Evolutionary conservation across 2,329 filamentous ascomycete species (phyloP).

Genomic region (Trichoderma guizhouense): DNA sequence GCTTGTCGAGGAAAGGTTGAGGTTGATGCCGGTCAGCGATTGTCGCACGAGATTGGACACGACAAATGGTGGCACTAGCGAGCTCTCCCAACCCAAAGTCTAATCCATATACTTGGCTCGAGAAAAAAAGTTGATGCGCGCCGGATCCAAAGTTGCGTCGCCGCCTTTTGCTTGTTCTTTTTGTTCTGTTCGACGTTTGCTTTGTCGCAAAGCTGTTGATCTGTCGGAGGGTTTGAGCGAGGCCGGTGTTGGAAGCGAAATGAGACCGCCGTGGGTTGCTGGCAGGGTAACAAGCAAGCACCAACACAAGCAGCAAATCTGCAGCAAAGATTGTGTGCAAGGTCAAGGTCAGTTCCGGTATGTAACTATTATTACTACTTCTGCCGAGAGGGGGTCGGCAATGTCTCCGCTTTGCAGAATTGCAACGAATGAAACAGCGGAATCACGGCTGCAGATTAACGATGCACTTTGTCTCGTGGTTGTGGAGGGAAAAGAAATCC

Average conservation of each 20-base stretch:
- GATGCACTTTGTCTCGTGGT: background rate
- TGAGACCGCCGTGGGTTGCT: slow-evolving; percentile 9
- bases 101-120: slow-evolving; percentile 1
- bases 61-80: slow-evolving; percentile 13
- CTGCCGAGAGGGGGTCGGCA: slow-evolving; percentile 8
- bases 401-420: slow-evolving; percentile 17
- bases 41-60: slow-evolving; percentile 13
- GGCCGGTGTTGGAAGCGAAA: slow-evolving; percentile 1
- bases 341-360: background rate
- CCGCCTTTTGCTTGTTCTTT: background rate
- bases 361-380: background rate
- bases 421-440: slow-evolving; percentile 7
- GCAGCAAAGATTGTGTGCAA: slow-evolving; percentile 10
- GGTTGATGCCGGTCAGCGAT: background rate
- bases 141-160: background rate
- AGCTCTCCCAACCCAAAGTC: background rate
- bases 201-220: background rate
- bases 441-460: background rate
- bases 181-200: background rate
- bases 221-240: background rate
- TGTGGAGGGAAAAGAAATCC: background rate
- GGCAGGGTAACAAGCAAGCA: slow-evolving; percentile 13
- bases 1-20: background rate
- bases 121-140: background rate
- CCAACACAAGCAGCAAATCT: slow-evolving; percentile 6